A percentile compares a stretch with the other conserved stretches of the same genome.
These are phyloP conservation scores for Lasiodiplodia hormozganensis DNA, from an alignment of 2,329 filamentous ascomycete genomes.

Conservation along the genomic window DNA sequence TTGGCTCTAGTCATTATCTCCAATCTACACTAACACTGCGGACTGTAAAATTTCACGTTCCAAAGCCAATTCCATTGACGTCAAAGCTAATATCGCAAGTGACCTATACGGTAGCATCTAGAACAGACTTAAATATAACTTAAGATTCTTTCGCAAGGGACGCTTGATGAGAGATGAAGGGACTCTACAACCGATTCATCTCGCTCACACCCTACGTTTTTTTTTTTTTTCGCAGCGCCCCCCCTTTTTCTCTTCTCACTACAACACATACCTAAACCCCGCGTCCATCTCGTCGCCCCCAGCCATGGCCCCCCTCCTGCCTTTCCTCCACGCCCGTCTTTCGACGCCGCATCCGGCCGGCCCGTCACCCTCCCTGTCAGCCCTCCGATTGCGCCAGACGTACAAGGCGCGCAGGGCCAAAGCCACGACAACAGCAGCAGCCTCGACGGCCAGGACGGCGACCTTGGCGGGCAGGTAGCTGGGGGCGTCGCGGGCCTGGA, in stretches of 20 bases:
- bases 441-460: slow-evolving; percentile 41
- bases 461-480: slow-evolving; percentile 50
- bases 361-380: background rate
- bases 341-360: background rate
- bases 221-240: too few relatives aligned
- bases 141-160: too few relatives aligned
- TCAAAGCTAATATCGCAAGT: too few relatives aligned
- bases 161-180: too few relatives aligned
- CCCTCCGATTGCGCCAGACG: background rate
- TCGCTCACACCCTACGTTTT: too few relatives aligned
- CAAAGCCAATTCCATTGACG: too few relatives aligned
- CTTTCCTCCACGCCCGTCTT: background rate
- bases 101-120: too few relatives aligned
- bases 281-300: slow-evolving; percentile 7
- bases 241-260: background rate
- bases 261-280: slow-evolving; percentile 13
- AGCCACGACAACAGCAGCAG: background rate
- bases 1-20: too few relatives aligned
- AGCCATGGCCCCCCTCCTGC: background rate
- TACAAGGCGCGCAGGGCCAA: background rate
- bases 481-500: slow-evolving; percentile 38
- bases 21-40: too few relatives aligned
- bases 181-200: too few relatives aligned
- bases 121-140: too few relatives aligned
- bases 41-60: too few relatives aligned